Base-by-base conservation (phyloP, 2,329 filamentous ascomycete genomes). In the Aspergillus calidoustus region DNA sequence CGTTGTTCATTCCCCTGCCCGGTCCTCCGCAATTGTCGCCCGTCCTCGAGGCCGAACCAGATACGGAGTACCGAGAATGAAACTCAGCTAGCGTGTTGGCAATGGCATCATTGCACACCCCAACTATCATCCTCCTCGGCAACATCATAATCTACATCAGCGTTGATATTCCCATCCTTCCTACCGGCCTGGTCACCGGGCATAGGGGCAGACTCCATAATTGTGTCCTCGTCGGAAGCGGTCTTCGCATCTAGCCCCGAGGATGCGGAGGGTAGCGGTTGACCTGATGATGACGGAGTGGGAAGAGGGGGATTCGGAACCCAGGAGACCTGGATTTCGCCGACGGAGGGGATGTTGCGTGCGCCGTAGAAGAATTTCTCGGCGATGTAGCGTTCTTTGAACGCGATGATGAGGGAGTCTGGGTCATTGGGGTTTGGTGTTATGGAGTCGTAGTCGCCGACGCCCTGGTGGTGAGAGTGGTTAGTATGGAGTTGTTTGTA, bases 281-380 rank as follows among this genome's bases (percentile, higher is more conserved):
- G 44, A 17, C 22, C 9, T 30, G 54, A 8, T 51, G 54, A 49
- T 44, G 38, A 31, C 8, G 52, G 54, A n/a, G 68, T 34, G 8
- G 68, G 53, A 22, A 74, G 67, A 3, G 72, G 74, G 1, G 72
- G 73, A 30, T 78, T 79, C 41, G 79, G 72, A n/a, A 84, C 74
- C 86, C 86, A 88, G 2, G 78, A 75, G 47, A 87, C 74, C 51
- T 87, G 82, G 28, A 86, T 78, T 48, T 83, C 81, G 30, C 83
- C 84, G 7, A 86, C 76, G 2, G 80, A 77, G 1, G 83, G 83
- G 52, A 87, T 84, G 5, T 77, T 72, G 60, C 75, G 72, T 0
- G 79, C 69, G 8, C 81, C 75, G 61, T 80, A 79, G 70, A 84
- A 79, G 65, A 86, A 83, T 64, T 80, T 82, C 68, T 88, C 86